Evolutionary conservation across 1,139 yeast genomes (phyloP), one percentile per base, ranked within the genome.

Genomic region (Yamadazyma sp.): DNA sequence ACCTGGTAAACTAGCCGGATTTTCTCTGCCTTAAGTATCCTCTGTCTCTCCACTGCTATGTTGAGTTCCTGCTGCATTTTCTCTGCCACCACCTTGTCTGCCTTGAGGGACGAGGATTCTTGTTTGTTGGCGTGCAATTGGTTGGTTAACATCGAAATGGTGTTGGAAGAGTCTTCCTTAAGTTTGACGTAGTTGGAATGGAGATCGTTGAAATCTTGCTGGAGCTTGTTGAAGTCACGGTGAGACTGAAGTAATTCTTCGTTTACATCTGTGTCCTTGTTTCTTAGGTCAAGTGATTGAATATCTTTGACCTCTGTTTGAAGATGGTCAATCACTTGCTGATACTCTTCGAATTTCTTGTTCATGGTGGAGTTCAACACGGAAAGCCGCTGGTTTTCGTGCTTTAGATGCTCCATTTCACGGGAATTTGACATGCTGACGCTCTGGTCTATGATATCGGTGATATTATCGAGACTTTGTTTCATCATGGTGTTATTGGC

Each of bases 11-110:
- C 61, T 18, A 73, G 53, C 43, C 70, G 62, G 17, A 70, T 65
- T 44, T 74, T 76, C 44, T 78, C 84, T 4, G 80, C 73, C 28
- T 70, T 68, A 31, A 70, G 54, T 3, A 64, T 55, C 32, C 80
- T 54, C 43, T 76, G 78, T 45, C 74, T 76, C 20, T 75, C 73
- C 7, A 68, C 64, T 0, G 80, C 73, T 5, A 53, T 47, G 22
- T 70, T 67, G 29, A 76, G 55, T 18, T 71, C 76, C 28, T 61
- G 64, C 27, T 62, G 62, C 3, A 66, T 45, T 38, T 59, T 64
- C 11, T 67, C 70, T 13, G 56, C 38, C 1, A 36, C 38, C 6
- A 35, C 18, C 27, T 50, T 51, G 36, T 60, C 59, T 11, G 64
- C 49, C 26, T 50, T 55, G 10, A 51, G 41, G 0, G 31, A 22